phyloP scores from a whole-genome alignment of 371 early-diverging fungal species.

The Mucor ambiguus region DNA sequence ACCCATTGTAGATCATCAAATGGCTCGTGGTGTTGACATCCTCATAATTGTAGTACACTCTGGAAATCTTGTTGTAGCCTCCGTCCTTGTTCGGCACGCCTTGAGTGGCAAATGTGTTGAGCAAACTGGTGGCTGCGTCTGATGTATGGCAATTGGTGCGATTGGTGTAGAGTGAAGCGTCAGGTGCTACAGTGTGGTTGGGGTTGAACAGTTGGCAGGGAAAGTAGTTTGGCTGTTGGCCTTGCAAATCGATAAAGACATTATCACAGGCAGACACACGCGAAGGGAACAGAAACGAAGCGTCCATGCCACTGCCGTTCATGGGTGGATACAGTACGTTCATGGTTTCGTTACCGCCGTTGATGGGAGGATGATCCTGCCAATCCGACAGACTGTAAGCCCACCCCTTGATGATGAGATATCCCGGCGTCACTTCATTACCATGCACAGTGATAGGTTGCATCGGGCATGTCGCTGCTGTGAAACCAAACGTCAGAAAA shows the following conservation, averaged over 20 bases:
- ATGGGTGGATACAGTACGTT: conserved; percentile 62
- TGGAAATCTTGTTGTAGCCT: conserved; percentile 36
- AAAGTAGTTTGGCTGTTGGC: conserved; percentile 59
- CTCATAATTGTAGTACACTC: conserved; percentile 70
- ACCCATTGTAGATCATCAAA: conserved; percentile 75
- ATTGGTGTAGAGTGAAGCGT: conserved; percentile 49
- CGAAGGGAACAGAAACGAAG: conserved; percentile 58
- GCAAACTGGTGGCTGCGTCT: conserved; percentile 40
- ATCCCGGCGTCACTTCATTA: conserved; percentile 38
- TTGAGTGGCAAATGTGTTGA: conserved; percentile 28
- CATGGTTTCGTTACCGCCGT: conserved; percentile 33
- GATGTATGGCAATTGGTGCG: conserved; percentile 67
- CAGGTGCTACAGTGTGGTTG: conserved; percentile 43
- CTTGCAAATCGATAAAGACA: conserved; percentile 50
- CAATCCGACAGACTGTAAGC: conserved; percentile 57
- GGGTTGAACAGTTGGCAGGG: conserved; percentile 68
- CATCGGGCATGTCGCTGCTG: conserved; percentile 54
- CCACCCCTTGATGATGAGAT: conserved; percentile 56
- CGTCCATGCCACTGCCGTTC: conserved; percentile 65
- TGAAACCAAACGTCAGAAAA: conserved; percentile 65
- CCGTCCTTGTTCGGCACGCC: conserved; percentile 34
- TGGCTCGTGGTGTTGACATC: conserved; percentile 52
- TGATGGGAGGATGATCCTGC: conserved; percentile 48
- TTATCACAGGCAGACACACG: conserved; percentile 63
- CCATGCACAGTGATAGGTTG: conserved; percentile 36